phyloP scores from a whole-genome alignment of 306 rosid species.

The Pyrus communis region DNA sequence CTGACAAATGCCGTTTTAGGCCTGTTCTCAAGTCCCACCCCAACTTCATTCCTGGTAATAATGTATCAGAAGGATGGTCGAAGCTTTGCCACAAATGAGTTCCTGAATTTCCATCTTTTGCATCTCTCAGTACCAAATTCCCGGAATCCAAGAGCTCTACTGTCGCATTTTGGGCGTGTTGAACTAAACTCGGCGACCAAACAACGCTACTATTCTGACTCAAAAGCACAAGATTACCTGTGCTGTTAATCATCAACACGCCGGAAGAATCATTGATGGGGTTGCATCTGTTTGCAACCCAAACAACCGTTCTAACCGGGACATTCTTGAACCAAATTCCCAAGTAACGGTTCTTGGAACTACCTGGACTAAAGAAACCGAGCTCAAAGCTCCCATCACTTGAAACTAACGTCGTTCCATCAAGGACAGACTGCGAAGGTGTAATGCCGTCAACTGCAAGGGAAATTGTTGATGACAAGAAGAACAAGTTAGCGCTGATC shows the following conservation, averaged over 20 bases:
- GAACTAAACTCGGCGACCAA: conserved; percentile 29
- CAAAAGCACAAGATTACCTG: conserved; percentile 15
- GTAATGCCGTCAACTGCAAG: conserved; percentile 22
- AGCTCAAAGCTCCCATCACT: conserved; percentile 30
- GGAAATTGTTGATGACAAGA: conserved; percentile 4
- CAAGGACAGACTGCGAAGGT: conserved; percentile 24
- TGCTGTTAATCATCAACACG: conserved; percentile 11
- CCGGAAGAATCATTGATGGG: conserved; percentile 38
- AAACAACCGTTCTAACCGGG: conserved; percentile 29
- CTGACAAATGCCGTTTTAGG: conserved; percentile 17
- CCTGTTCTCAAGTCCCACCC: conserved; percentile 45
- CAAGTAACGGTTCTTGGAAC: conserved; percentile 24
- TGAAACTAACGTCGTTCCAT: conserved; percentile 34
- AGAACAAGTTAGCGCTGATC: background rate
- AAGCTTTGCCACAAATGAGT: conserved; percentile 50
- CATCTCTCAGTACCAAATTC: conserved; percentile 39
- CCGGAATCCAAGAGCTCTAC: conserved; percentile 41
- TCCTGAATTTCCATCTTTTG: conserved; percentile 14
- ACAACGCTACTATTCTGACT: conserved; percentile 4
- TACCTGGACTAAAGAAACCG: conserved; percentile 53
- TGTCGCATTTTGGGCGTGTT: conserved; percentile 13
- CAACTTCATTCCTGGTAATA: conserved; percentile 50
- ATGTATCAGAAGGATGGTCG: conserved; percentile 53
- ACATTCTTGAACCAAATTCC: conserved; percentile 46
- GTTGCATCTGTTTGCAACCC: conserved; percentile 52